Base-by-base conservation (phyloP, 108 stramenopile genomes). In the Nannochloropsis salina region DNA sequence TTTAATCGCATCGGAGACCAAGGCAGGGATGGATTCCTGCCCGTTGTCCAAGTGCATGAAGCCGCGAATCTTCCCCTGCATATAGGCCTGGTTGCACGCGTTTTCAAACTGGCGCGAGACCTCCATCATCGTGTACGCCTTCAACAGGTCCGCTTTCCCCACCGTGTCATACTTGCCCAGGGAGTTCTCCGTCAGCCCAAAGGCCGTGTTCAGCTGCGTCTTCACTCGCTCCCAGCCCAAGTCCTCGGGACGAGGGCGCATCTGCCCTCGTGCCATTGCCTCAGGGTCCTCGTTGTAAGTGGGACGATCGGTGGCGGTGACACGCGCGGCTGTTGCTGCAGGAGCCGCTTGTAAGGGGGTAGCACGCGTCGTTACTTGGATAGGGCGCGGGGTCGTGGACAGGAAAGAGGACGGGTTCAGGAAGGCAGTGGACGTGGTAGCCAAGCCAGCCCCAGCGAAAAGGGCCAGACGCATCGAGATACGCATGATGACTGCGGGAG, bases 1-100 rank as follows among this genome's bases (percentile, higher is more conserved):
- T 81, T 93, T 93, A 87, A 98, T 95, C 87, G 95, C 93, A 86
- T 96, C 96, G 45, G 97, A 96, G 9, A 98, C 93, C 31, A 98
- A 91, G 45, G 94, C 97, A 9, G 97, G 96, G 90, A 98, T 95
- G 83, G 93, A 85, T 87, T 98, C 97, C 90, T 98, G 98, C 6
- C 98, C 98, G 87, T 98, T 98, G 89, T 98, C 98, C 82, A 98
- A 91, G 92, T 98, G 98, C 98, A 98, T 98, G 87, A 98, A 98
- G 79, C 98, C 98, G 86, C 98, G 94, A 85, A 91, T 90, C 31
- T 90, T 84, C 42, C 85, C 85, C 85, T 97, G 96, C 98, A 98
- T 98, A 93, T 98, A 98, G 45, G 95, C 94, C 89, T 97, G 96
- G 92, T 97, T 97, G 93, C 98, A 98, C 47, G 98, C 96, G 89